Evolutionary conservation across 2,329 filamentous ascomycete species (phyloP), one percentile per base, ranked within the genome.

Genomic region (Aspergillus caelatus): DNA sequence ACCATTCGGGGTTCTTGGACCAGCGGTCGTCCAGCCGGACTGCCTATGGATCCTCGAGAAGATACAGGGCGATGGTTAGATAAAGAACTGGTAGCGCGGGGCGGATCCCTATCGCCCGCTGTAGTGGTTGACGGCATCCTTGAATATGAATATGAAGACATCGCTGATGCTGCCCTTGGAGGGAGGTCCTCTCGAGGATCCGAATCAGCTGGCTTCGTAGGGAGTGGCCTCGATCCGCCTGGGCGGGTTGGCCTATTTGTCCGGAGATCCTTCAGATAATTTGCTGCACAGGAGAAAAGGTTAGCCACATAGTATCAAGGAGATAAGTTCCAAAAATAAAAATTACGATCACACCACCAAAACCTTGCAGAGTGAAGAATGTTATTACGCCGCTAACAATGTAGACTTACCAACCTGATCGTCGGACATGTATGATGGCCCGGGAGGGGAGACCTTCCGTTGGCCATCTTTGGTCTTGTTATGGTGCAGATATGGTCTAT

Each of bases 261-360:
- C 68, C 87, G 85, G 30, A 89, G 82, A 65, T 88, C 85, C 66
- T 84, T 82, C 54, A 89, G 79, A 73, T 88, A 89, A 62, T 77
- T 82, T 63, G 84, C 87, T 89, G 74, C 67, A 65, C 53, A 39
- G 32, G 36, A 58, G 19, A 57, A 55, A 54, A 56, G n/a, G 52
- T 41, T 34, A 58, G 30, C 28, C 52, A 61, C 32, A 60, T 45
- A 69, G 64, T 48, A 57, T 55, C 52, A 21, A 48, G n/a, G 48
- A 21, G 50, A 54, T 45, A 58, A 58, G 36, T 54, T 36, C 36
- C 53, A 46, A 56, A 34, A 26, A 8, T 14, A 26, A 26, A 26
- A 41, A 41, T 9, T 36, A 28, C 43, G 62, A 71, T 58, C 59
- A 67, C 59, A 54, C 57, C 41, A 63, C 65, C 61, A 63, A 67